Evolutionary conservation across 1,284 basidiomycete genomes (phyloP), one percentile per base, ranked within the genome.

Genomic region (Trametes hirsuta): DNA sequence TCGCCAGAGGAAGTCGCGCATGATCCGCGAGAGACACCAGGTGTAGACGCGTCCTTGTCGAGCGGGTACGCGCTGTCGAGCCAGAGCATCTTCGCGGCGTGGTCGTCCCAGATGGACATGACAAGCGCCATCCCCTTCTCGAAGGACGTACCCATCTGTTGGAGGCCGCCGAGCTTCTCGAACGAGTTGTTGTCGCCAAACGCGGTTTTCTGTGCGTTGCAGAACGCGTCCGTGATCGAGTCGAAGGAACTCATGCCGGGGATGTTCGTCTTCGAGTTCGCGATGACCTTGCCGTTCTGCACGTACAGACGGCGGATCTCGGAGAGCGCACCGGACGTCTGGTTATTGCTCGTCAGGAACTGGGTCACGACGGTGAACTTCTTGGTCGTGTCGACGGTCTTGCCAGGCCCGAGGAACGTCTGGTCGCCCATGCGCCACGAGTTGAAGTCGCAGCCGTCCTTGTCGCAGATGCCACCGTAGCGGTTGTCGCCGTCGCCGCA

Each of bases 21-120:
- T 15, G 79, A 76, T 55, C 84, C 84, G 69, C 84, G 82, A 55
- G 77, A 73, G 58, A 83, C 75, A 70, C 84, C 84, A 53, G 83
- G 80, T 52, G 62, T 56, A 58, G 74, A 73, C 14, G 81, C 67
- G 66, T 74, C 68, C 41, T 69, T 72, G 67, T 69, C 68, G 61
- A 75, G 74, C 42, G 84, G 84, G 75, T 84, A 85, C 75, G 75
- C 74, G 66, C 74, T 76, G 74, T 86, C 84, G 71, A 86, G 81
- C 84, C 84, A 85, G 68, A 84, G 78, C 84, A 86, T 85, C 68
- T 79, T 72, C 62, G 76, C 82, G 37, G 75, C 75, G 63, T 84
- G 76, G 74, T 86, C 84, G 65, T 85, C 82, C 83, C 83, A 84
- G 63, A 86, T 68, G 66, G 74, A 77, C 69, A 87, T 69, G 53